These are phyloP conservation scores for Pulveroboletus sp. DNA, from an alignment of 768 basidiomycete genomes.

Conservation along the genomic window DNA sequence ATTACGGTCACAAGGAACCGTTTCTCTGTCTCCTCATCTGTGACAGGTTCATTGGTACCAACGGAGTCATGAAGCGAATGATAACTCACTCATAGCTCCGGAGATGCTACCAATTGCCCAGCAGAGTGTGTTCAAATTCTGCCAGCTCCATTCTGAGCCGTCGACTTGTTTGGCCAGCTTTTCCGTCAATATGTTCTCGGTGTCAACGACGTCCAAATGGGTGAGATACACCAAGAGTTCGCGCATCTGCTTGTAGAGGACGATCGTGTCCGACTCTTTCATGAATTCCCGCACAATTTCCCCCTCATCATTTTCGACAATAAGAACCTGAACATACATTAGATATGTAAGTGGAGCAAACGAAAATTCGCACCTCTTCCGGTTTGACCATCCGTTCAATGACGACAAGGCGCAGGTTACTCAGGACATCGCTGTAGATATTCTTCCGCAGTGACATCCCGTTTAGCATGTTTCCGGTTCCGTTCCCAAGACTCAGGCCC, in stretches of 20 bases:
- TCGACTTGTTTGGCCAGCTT: slow-evolving; percentile 97
- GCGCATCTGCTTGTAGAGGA: slow-evolving; percentile 98
- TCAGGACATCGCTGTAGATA: slow-evolving; percentile 92
- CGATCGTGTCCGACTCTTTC: slow-evolving; percentile 98
- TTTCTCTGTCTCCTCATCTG: slow-evolving; percentile 98
- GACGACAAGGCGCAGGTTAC: slow-evolving; percentile 90
- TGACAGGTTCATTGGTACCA: background rate
- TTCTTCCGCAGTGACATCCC: slow-evolving; percentile 86
- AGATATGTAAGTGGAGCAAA: slow-evolving; percentile 3
- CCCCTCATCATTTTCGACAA: slow-evolving; percentile 99
- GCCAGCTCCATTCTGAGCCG: slow-evolving; percentile 98
- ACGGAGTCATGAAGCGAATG: background rate
- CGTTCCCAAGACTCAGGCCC: slow-evolving; percentile 75
- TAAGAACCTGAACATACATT: slow-evolving; percentile 65
- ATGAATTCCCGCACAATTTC: slow-evolving; percentile 99
- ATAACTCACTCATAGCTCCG: slow-evolving; percentile 90
- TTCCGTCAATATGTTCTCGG: slow-evolving; percentile 95
- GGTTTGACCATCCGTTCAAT: slow-evolving; percentile 99
- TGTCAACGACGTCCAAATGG: slow-evolving; percentile 92
- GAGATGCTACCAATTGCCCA: slow-evolving; percentile 99
- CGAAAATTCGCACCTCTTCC: slow-evolving; percentile 69
- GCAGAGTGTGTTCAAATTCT: slow-evolving; percentile 96
- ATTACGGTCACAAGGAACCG: slow-evolving; percentile 98
- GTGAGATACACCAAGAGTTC: slow-evolving; percentile 97
- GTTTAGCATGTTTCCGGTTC: slow-evolving; percentile 62